Base-by-base conservation (phyloP, 2,329 filamentous ascomycete species). In the Lachnellula suecica region DNA sequence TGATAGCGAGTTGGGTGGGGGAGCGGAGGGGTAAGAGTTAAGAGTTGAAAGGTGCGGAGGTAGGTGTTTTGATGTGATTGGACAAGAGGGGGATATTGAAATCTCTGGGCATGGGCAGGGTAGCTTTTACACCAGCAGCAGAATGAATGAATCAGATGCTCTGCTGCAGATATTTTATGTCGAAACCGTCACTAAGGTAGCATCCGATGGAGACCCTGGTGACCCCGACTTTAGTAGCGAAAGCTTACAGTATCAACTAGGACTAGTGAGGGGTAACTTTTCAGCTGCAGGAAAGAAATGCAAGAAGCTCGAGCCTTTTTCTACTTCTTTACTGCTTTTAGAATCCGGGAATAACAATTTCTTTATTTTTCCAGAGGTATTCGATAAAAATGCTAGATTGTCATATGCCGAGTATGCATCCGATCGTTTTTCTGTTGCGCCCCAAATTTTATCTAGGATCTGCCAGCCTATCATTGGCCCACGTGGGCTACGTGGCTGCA, bases 181-280 rank as follows among this genome's bases (percentile, higher is more conserved):
- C 31, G 31, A 17, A 35, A 17, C 31, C 9, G 15, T 35, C n/a
- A 35, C 9, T n/a, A 8, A 35, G 31, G 31, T 35, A 34, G 29
- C n/a, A n/a, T n/a, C n/a, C n/a, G n/a, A n/a, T n/a, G n/a, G n/a
- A n/a, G n/a, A n/a, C n/a, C n/a, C n/a, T n/a, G n/a, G n/a, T n/a
- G 17, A 6, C 31, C 31, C 31, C 13, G 8, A 34, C 13, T 34
- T 11, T 15, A 34, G 27, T 13, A 13, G 13, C 13, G 13, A 11
- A n/a, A 34, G 15, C 23, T n/a, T n/a, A n/a, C n/a, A n/a, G n/a
- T 40, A 31, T 22, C 24, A 31, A 47, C 25, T 24, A 31, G 52
- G 47, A 38, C 43, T 51, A 54, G 52, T 47, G 52, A 54, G 52
- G 52, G 47, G 47, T 38, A 44, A 40, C 6, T 31, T 13, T 31